phyloP scores from a whole-genome alignment of 768 basidiomycete species.

The Tephrocybe sp. region DNA sequence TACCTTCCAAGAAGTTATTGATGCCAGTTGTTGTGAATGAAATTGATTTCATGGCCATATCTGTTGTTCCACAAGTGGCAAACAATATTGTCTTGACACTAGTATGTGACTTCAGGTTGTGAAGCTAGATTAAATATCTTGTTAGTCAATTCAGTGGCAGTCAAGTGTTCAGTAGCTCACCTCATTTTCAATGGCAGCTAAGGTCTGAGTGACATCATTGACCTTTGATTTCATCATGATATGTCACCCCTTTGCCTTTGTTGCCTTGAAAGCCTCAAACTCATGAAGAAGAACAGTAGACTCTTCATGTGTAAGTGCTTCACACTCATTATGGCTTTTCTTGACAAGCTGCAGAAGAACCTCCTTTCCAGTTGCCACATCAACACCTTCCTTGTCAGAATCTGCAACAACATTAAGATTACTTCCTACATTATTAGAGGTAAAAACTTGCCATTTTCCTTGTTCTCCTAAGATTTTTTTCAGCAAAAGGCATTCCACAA shows the following conservation, averaged over 20 bases:
- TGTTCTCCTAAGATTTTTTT: no score
- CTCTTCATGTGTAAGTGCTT: conserved; percentile 2
- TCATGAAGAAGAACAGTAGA: conserved; percentile 5
- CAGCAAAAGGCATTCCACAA: no score
- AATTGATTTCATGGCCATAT: conserved; percentile 14
- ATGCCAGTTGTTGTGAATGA: no score
- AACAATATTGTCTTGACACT: conserved; percentile 17
- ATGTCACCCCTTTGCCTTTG: conserved; percentile 4
- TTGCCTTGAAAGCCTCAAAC: conserved; percentile 12
- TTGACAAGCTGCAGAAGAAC: no score
- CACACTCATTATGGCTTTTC: no score
- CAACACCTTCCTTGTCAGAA: no score
- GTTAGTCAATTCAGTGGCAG: not conserved
- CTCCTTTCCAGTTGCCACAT: no score
- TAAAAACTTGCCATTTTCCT: no score
- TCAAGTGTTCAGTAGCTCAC: conserved; percentile 1
- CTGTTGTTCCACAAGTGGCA: no score
- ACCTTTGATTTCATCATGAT: conserved; percentile 7
- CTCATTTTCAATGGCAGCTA: conserved; percentile 10
- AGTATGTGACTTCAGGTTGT: conserved; percentile 13
- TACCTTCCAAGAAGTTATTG: no score
- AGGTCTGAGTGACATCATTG: conserved; percentile 14
- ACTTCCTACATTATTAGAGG: no score
- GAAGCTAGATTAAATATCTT: conserved; percentile 10
- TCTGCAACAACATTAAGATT: no score